Conservation (phyloP, 306 rosid genomes). For the Morella rubra region DNA sequence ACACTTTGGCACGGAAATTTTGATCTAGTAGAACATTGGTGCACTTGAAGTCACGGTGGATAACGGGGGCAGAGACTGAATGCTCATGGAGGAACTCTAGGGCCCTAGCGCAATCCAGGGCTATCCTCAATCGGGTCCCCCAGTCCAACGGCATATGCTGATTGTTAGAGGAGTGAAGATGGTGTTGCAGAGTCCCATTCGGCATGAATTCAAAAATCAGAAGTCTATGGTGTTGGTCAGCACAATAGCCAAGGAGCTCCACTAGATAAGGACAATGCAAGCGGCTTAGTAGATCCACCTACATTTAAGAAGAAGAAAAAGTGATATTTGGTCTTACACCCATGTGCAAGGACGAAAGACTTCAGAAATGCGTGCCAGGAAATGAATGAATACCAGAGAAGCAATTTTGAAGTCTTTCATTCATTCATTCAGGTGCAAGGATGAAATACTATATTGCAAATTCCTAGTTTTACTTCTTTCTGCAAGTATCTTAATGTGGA, state of each 20-base stretch:
- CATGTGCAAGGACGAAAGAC: slow-evolving; percentile 45
- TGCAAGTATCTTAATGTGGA: too few relatives aligned
- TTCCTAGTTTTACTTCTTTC: too few relatives aligned
- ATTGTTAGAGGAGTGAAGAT: slow-evolving; percentile 51
- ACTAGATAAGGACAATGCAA: slow-evolving; percentile 72
- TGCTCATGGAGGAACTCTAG: slow-evolving; percentile 88
- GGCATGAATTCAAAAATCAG: slow-evolving; percentile 76
- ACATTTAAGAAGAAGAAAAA: slow-evolving; percentile 17
- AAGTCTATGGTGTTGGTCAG: slow-evolving; percentile 89
- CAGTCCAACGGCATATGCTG: slow-evolving; percentile 69
- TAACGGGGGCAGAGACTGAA: slow-evolving; percentile 60
- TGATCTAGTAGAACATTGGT: slow-evolving; percentile 66
- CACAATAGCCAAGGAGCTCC: slow-evolving; percentile 92
- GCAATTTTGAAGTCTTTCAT: background rate
- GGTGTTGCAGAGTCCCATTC: slow-evolving; percentile 69
- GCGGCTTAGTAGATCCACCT: slow-evolving; percentile 94
- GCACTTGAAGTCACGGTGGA: slow-evolving; percentile 90
- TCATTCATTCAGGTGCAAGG: too few relatives aligned
- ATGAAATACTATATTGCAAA: too few relatives aligned
- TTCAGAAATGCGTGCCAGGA: slow-evolving; percentile 29
- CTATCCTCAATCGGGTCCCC: slow-evolving; percentile 86
- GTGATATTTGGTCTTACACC: slow-evolving; percentile 25
- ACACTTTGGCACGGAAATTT: slow-evolving; percentile 84
- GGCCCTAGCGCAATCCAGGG: slow-evolving; percentile 93
- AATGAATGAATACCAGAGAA: slow-evolving; percentile 16